These are phyloP conservation scores for Gelatoporia subvermispora DNA, from an alignment of 768 basidiomycete genomes.

Conservation along the genomic window DNA sequence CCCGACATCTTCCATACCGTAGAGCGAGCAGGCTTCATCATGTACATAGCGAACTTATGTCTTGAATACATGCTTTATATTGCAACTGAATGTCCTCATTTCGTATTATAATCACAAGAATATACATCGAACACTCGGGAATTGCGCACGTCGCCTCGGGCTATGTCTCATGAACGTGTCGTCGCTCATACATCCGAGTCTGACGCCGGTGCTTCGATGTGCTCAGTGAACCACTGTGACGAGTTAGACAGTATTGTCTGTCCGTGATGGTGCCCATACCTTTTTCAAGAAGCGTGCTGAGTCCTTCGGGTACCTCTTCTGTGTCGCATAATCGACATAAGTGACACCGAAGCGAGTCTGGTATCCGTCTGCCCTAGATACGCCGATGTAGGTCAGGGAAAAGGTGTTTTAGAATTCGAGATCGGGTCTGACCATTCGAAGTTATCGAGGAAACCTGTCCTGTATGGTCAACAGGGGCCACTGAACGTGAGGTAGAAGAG, in stretches of 20 bases:
- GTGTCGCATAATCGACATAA: conserved; percentile 33
- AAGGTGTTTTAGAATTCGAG: neutral
- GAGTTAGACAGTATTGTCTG: too few relatives aligned
- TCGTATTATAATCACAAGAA: too few relatives aligned
- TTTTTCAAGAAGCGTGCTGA: conserved; percentile 22
- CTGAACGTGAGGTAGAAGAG: neutral
- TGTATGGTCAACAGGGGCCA: neutral
- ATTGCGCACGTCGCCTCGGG: too few relatives aligned
- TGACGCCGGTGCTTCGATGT: conserved; percentile 4
- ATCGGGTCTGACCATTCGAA: conserved; percentile 35
- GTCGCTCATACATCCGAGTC: too few relatives aligned
- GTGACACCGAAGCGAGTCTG: conserved; percentile 41
- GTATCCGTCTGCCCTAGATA: conserved; percentile 33
- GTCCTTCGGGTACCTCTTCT: conserved; percentile 24
- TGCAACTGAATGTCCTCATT: too few relatives aligned
- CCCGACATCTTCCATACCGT: too few relatives aligned
- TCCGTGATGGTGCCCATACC: conserved; percentile 7
- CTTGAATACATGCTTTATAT: too few relatives aligned
- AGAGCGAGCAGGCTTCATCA: too few relatives aligned
- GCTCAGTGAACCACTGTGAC: conserved; percentile 13
- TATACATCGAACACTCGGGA: too few relatives aligned
- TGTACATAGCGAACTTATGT: too few relatives aligned
- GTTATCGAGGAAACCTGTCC: conserved; percentile 35
- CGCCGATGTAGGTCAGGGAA: neutral
- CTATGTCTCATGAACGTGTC: too few relatives aligned